A percentile compares a stretch with the other conserved stretches of the same genome.
Conservation (phyloP, 2,329 filamentous ascomycete species). For the Cercospora sp. region DNA sequence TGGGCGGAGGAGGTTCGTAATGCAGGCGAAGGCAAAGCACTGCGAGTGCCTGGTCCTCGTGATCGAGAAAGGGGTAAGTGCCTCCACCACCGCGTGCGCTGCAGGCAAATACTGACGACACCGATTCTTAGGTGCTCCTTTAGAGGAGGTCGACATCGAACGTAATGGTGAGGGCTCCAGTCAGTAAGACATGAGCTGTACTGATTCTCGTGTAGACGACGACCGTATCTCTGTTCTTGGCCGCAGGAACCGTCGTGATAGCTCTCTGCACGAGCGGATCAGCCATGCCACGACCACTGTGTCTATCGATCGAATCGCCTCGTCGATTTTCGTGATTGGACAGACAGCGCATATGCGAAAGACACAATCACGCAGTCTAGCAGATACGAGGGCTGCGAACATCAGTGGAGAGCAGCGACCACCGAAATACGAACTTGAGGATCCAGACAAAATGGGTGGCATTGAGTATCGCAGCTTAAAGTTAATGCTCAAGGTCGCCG, state of each 20-base stretch:
- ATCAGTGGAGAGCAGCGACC: neutral
- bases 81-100: neutral
- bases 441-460: slow-evolving; percentile 60
- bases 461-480: slow-evolving; percentile 64
- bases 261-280: neutral
- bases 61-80: neutral
- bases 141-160: neutral
- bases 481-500: slow-evolving; percentile 16
- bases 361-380: neutral
- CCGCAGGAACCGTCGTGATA: neutral
- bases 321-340: slow-evolving; percentile 1
- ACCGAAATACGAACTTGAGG: slow-evolving; percentile 25
- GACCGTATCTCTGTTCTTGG: neutral
- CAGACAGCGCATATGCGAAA: neutral
- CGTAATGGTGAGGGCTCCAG: neutral
- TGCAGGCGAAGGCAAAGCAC: neutral
- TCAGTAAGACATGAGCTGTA: neutral
- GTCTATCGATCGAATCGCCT: neutral
- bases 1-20: neutral
- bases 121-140: neutral
- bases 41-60: neutral
- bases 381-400: neutral
- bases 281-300: neutral
- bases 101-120: neutral
- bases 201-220: neutral